Percentiles rank a stretch among this genome's conserved stretches.
These are phyloP conservation scores for Plasmodium inui DNA, from an alignment of 169 alveolate genomes.

Conservation along the genomic window DNA sequence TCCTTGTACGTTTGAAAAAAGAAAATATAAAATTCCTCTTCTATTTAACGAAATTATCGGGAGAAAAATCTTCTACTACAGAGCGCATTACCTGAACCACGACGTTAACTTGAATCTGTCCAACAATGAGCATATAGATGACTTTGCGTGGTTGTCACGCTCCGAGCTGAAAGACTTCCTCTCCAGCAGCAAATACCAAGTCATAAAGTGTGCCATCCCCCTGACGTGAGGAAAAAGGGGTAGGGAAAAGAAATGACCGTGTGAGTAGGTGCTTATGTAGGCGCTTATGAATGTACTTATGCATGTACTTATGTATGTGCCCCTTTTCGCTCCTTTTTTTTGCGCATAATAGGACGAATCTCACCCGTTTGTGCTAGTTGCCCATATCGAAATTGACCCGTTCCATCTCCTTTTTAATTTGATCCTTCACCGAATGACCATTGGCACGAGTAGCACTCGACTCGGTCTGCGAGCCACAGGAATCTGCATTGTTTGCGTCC, in stretches of 20 bases:
- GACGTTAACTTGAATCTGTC: slow-evolving; percentile 33
- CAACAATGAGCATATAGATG: slow-evolving; percentile 72
- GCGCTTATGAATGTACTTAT: not conserved
- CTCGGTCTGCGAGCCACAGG: not conserved
- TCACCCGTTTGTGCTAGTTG: not conserved
- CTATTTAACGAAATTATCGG: slow-evolving; percentile 65
- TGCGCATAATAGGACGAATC: not conserved
- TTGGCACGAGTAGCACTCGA: not conserved
- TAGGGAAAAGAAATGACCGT: not conserved
- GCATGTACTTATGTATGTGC: not conserved
- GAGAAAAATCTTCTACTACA: slow-evolving; percentile 82
- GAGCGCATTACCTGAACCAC: slow-evolving; percentile 80
- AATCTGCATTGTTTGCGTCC: not conserved
- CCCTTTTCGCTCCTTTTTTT: not conserved
- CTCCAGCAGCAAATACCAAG: slow-evolving; percentile 28
- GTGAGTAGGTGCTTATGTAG: not conserved
- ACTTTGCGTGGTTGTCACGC: slow-evolving; percentile 84
- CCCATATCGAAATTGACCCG: slow-evolving; percentile 37
- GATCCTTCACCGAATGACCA: slow-evolving; percentile 18
- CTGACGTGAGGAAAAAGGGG: slow-evolving; percentile 8
- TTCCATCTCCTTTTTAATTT: slow-evolving; percentile 64
- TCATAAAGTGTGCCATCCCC: slow-evolving; percentile 59
- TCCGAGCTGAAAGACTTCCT: slow-evolving; percentile 74
- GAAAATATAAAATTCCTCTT: slow-evolving; percentile 64
- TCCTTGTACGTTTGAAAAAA: slow-evolving; percentile 78